Conservation (phyloP, 2,329 filamentous ascomycete species). For the Sporothrix humicola region DNA sequence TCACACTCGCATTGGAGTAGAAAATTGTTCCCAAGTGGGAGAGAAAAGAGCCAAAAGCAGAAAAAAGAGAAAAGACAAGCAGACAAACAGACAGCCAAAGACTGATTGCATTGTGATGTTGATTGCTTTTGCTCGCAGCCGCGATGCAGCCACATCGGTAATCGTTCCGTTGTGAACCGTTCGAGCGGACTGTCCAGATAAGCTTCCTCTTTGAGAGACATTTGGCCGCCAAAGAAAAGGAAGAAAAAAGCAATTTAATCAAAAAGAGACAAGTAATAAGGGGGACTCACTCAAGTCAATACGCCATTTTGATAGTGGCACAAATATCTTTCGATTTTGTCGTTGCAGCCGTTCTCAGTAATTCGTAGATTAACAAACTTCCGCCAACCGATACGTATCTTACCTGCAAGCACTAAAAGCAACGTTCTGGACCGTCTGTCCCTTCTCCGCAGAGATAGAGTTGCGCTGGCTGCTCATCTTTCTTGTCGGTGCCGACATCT, state of each 20-base stretch:
- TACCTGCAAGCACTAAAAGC: background rate
- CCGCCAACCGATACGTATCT: background rate
- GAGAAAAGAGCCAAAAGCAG: no score
- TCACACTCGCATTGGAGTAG: conserved; percentile 15
- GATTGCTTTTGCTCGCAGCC: background rate
- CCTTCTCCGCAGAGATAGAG: conserved; percentile 11
- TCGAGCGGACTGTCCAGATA: no score
- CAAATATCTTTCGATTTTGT: background rate
- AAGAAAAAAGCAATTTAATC: background rate
- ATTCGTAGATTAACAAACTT: background rate
- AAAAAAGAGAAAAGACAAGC: no score
- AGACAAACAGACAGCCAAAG: no score
- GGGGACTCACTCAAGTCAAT: background rate
- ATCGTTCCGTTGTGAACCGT: background rate
- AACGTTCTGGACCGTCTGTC: conserved; percentile 8
- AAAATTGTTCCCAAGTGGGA: background rate
- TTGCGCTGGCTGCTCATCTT: background rate
- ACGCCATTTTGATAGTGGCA: background rate
- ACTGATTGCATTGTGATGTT: conserved; percentile 16
- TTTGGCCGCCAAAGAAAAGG: no score
- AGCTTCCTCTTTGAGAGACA: background rate
- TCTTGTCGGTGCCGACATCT: conserved; percentile 1
- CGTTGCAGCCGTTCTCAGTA: no score
- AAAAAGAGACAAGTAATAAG: background rate
- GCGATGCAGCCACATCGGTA: conserved; percentile 14